Evolutionary conservation across 164 flowering plant species (phyloP).

Genomic region (Aristolochia fimbriata): DNA sequence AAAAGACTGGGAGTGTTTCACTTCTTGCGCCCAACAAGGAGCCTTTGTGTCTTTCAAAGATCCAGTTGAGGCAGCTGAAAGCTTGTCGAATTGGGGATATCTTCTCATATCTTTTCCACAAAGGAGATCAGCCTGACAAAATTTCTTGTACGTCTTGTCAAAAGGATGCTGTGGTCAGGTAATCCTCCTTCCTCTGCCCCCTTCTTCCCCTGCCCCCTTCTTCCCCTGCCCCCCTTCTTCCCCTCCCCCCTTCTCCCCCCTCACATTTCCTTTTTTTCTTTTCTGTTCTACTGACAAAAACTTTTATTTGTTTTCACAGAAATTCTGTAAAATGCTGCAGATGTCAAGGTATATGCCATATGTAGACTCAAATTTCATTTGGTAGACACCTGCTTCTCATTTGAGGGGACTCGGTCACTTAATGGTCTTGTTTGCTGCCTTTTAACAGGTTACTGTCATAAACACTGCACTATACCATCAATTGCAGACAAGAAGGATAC

Average conservation of each 20-base stretch:
- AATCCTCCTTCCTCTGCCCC: not conserved
- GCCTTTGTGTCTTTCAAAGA: slow-evolving; percentile 18
- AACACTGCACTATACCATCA: slow-evolving; percentile 43
- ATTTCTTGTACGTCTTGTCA: slow-evolving; percentile 65
- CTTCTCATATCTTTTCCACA: slow-evolving; percentile 48
- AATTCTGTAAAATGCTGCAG: slow-evolving; percentile 53
- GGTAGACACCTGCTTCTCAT: not conserved
- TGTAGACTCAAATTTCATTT: not conserved
- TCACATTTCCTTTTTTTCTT: slow-evolving; percentile 4
- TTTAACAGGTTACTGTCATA: slow-evolving; percentile 71
- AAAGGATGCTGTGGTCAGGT: slow-evolving; percentile 55
- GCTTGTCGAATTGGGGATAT: slow-evolving; percentile 38
- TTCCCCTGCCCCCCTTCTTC: not conserved
- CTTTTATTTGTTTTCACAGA: slow-evolving; percentile 34
- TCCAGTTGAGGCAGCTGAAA: slow-evolving; percentile 45
- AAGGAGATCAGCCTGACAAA: slow-evolving; percentile 38
- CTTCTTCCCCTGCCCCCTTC: not conserved
- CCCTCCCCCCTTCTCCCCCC: not conserved
- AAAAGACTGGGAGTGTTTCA: slow-evolving; percentile 16
- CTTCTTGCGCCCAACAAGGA: slow-evolving; percentile 19
- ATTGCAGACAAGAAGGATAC: slow-evolving; percentile 21
- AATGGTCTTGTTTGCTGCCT: slow-evolving; percentile 4
- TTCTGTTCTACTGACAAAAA: slow-evolving; percentile 6
- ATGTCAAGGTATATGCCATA: slow-evolving; percentile 60
- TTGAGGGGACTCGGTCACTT: not conserved